Evolutionary conservation across 208 protist genomes (phyloP).

Genomic region (Acanthamoeba lenticulata): DNA sequence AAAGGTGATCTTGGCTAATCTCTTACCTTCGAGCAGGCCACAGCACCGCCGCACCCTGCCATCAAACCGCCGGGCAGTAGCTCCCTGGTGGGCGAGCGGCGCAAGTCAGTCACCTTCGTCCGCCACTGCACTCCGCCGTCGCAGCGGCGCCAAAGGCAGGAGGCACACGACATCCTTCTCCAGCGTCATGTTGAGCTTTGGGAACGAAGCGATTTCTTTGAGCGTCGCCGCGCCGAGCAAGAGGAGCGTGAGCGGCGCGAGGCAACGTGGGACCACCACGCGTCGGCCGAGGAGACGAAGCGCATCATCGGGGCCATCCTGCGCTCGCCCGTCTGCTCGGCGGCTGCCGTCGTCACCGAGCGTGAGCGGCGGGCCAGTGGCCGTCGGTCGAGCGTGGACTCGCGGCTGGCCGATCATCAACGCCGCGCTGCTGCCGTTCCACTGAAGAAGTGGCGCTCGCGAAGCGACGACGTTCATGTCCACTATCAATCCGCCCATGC

Average conservation of each 20-base stretch:
- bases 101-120: conserved; percentile 15
- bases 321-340: not conserved
- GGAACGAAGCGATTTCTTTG: not conserved
- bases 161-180: not conserved
- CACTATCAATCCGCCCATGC: not conserved
- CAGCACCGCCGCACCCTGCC: not conserved
- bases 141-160: not conserved
- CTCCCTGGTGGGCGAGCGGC: not conserved
- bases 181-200: not conserved
- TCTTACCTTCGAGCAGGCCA: no score
- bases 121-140: conserved; percentile 25
- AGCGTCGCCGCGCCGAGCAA: not conserved
- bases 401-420: not conserved
- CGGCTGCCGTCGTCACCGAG: not conserved
- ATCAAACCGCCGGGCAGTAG: not conserved
- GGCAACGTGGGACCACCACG: not conserved
- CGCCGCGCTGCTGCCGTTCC: no score
- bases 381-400: not conserved
- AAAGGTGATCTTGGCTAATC: no score
- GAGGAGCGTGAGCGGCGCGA: not conserved
- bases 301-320: not conserved
- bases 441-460: not conserved
- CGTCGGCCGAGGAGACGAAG: not conserved
- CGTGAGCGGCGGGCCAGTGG: not conserved
- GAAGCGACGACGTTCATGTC: not conserved